Percentiles rank a stretch among this genome's conserved stretches.
Evolutionary conservation across 2,329 filamentous ascomycete genomes (phyloP).

Genomic region (Aureobasidium sp.): DNA sequence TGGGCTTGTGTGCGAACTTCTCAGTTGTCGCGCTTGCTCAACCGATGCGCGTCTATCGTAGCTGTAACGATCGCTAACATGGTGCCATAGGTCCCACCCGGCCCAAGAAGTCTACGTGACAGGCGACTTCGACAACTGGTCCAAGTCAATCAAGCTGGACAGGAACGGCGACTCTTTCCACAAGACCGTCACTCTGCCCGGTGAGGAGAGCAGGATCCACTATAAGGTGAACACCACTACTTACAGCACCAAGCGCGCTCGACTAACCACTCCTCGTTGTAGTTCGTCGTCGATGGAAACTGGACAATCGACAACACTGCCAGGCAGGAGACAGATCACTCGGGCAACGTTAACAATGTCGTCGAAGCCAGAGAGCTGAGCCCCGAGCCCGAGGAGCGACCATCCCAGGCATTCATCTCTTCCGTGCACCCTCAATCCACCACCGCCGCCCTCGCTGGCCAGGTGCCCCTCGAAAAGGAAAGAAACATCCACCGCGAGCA

Average conservation of each 20-base stretch:
- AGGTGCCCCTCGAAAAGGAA: constrained; percentile 53
- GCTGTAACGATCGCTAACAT: neutral
- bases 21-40: neutral
- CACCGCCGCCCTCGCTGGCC: constrained; percentile 60
- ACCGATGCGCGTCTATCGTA: neutral
- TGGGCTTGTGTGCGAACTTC: neutral
- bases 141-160: constrained; percentile 73
- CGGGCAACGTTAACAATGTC: constrained; percentile 89
- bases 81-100: constrained; percentile 61
- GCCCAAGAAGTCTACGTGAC: constrained; percentile 89
- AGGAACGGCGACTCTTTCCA: constrained; percentile 65
- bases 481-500: neutral
- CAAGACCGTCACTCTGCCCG: constrained; percentile 68
- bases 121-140: constrained; percentile 92
- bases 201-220: constrained; percentile 51
- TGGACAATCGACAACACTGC: constrained; percentile 80
- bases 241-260: neutral
- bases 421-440: constrained; percentile 62
- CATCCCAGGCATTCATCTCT: constrained; percentile 48
- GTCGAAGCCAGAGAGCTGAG: constrained; percentile 65
- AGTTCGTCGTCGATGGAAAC: constrained; percentile 92
- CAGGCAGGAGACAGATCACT: constrained; percentile 72
- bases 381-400: constrained; percentile 31
- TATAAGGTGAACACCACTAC: constrained; percentile 68
- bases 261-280: constrained; percentile 17